Base-by-base conservation (phyloP, 2,329 filamentous ascomycete species). In the Sporothrix sp. region DNA sequence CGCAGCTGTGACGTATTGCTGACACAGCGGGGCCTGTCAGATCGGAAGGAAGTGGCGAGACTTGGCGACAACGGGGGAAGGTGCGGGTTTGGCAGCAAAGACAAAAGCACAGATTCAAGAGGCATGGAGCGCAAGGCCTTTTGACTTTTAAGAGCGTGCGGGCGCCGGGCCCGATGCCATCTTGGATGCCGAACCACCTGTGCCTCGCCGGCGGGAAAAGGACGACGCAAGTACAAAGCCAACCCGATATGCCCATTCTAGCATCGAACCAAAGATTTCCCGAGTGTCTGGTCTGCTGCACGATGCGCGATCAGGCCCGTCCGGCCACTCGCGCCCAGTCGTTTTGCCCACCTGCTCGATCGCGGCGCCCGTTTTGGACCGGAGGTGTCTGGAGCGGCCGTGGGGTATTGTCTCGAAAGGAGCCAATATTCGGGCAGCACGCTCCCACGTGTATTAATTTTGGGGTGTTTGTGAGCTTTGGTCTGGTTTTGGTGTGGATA, bases 311-410 rank as follows among this genome's bases (percentile, higher is more conserved):
- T 47, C 33, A 28, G 37, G 44, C 20, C 32, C 25, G 10, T 13
- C 36, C 47, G 30, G 33, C 50, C 50, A 9, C 44, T 48, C 35
- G 38, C 28, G 45, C 48, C 55, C 53, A 57, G 55, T 57, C 55
- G 44, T 55, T 55, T 38, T 47, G 55, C 51, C 55, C 55, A 57
- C 55, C 55, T 57, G 55, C 55, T 51, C 53, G 16, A 36, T 23
- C 16, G 27, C 18, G 30, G 39, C 42, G 35, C 16, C 33, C 18
- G 40, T 32, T 36, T 40, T 43, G 46, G 44, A 27, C 16, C 10
- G 44, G 25, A 27, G 16, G 10, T n/a, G n/a, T n/a, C n/a, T n/a
- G n/a, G n/a, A n/a, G n/a, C n/a, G n/a, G n/a, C n/a, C n/a, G n/a
- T n/a, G 21, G 44, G 30, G 27, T 25, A 11, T n/a, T 35, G 42